Base-by-base conservation (phyloP, 768 basidiomycete genomes). In the Phlebiopsis flavidoalba region DNA sequence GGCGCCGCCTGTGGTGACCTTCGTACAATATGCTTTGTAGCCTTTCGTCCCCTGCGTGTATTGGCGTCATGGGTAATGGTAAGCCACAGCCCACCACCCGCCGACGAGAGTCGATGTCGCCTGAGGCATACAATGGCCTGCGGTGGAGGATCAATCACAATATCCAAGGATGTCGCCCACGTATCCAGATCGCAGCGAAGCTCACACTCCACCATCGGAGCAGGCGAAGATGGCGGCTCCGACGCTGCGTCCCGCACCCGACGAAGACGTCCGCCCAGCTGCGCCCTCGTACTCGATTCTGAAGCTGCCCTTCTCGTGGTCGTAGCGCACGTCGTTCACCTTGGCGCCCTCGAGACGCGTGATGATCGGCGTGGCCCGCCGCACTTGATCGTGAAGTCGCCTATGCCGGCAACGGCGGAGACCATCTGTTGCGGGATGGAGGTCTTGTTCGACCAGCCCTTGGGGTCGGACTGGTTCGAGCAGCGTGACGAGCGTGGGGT, bases 391-490 rank as follows among this genome's bases (percentile, higher is more conserved):
- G 93, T 88, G 67, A 93, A 98, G 63, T 98, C 96, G 21, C 97
- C 94, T 10, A 97, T 88, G 0, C 95, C 95, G 0, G 95, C 93
- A 0, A 98, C 76, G 1, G 87, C 82, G 45, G 83, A 83, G 68
- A 96, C 87, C 93, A 98, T 96, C 66, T 94, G 87, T n/a, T 87
- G 88, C 0, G 95, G 96, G 54, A 96, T 95, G 12, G 91, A 91
- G 0, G 87, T 85, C 73, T 98, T 98, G 75, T 92, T 94, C 5
- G 93, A 87, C 95, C 96, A 98, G 50, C 95, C 95, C 73, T 95
- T 93, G 6, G 95, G 95, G 71, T 99, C 96, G 11, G 93, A 95
- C 73, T 98, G n/a, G 97, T 69, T 98, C 96, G 5, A 99, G 82
- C 0, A 99, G 77, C 0, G 95, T 97, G 62, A 99, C 85, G 11